Conservation (phyloP, 768 basidiomycete species). For the Sporobolomyces pararoseus region DNA sequence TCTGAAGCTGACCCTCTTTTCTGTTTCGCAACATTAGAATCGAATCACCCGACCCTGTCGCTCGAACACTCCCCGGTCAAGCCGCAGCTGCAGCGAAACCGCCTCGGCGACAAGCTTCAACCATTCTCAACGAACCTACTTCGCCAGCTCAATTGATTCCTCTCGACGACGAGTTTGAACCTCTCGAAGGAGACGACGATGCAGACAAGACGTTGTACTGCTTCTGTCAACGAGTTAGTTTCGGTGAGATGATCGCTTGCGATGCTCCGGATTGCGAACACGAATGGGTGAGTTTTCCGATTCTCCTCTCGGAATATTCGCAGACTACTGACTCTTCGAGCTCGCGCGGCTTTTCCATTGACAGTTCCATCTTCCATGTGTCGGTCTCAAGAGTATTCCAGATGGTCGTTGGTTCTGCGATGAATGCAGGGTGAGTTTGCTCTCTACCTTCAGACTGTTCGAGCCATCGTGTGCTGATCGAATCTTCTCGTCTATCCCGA, state of each 20-base stretch:
- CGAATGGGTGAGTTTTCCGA: slow-evolving; percentile 35
- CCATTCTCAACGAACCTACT: slow-evolving; percentile 6
- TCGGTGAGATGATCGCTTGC: slow-evolving; percentile 44
- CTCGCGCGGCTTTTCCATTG: not conserved
- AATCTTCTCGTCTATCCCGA: not conserved
- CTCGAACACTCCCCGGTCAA: slow-evolving; percentile 11
- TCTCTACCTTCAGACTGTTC: not conserved
- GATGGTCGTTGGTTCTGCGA: slow-evolving; percentile 41
- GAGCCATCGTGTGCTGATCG: no score
- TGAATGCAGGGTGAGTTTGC: slow-evolving; percentile 31
- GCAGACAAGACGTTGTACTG: slow-evolving; percentile 42
- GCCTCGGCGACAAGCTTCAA: slow-evolving; percentile 23
- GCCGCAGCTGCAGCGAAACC: slow-evolving; percentile 4
- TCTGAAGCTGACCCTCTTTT: not conserved
- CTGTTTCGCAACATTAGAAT: not conserved
- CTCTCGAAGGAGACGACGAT: slow-evolving; percentile 34
- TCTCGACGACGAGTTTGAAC: slow-evolving; percentile 28
- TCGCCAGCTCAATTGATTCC: not conserved
- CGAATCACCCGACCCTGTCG: slow-evolving; percentile 32
- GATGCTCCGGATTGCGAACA: slow-evolving; percentile 39
- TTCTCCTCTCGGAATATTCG: not conserved
- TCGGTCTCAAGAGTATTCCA: slow-evolving; percentile 40
- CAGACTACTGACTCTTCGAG: not conserved
- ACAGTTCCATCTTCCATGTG: slow-evolving; percentile 41
- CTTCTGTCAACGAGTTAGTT: slow-evolving; percentile 39